phyloP scores from a whole-genome alignment of 768 basidiomycete genomes.

The Butyriboletus loyo region DNA sequence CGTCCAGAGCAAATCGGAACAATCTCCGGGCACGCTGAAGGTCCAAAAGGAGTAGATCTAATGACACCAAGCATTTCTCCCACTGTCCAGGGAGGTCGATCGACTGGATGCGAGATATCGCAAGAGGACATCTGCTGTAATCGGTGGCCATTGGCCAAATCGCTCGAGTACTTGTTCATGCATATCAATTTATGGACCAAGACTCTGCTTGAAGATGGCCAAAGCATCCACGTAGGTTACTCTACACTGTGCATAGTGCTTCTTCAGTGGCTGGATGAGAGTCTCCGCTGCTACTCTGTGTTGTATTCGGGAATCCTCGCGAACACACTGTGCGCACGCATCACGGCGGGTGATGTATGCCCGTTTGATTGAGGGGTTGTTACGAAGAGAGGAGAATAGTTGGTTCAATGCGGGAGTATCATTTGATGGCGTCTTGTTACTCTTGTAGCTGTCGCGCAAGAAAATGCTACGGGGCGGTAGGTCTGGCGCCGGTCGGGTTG shows the following conservation, averaged over 20 bases:
- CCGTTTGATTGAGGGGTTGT: neutral
- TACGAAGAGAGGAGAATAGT: neutral
- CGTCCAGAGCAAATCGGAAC: no score
- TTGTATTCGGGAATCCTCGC: neutral
- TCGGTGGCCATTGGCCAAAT: conserved; percentile 33
- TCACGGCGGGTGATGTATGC: conserved; percentile 11
- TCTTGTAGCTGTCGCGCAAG: fast-evolving
- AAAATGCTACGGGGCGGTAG: neutral
- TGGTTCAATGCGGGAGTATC: neutral
- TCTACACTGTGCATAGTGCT: conserved; percentile 1
- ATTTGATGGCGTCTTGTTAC: neutral
- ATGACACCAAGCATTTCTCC: conserved; percentile 24
- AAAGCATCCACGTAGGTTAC: neutral
- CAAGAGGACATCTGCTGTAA: neutral
- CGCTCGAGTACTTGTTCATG: conserved; percentile 2
- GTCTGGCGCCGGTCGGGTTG: neutral
- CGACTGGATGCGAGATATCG: neutral
- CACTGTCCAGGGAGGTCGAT: conserved; percentile 20
- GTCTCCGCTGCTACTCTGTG: no score
- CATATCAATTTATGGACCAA: conserved; percentile 5
- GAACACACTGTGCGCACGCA: neutral
- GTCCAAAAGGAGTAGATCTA: no score
- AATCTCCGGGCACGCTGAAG: neutral
- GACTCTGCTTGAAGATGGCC: neutral
- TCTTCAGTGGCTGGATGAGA: neutral